These are phyloP conservation scores for Erodium trifolium DNA, from an alignment of 441 rosid genomes.

Conservation along the genomic window DNA sequence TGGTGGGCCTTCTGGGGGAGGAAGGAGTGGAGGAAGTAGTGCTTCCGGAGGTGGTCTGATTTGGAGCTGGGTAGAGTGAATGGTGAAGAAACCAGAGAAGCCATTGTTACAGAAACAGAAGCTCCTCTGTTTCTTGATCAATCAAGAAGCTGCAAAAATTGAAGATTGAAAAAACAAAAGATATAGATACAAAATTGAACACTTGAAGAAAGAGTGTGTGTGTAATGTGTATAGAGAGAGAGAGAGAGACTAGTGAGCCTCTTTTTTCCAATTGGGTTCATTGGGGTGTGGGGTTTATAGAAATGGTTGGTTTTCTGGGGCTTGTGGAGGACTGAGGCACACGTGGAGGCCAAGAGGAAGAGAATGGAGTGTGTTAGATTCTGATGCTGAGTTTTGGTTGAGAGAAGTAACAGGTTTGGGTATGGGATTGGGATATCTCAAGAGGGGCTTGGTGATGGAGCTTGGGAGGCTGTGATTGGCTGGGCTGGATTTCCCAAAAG, in stretches of 20 bases:
- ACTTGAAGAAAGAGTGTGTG: not conserved
- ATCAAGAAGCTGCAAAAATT: not conserved
- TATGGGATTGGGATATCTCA: conserved; percentile 25
- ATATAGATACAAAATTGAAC: too few species aligned
- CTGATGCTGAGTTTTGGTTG: conserved; percentile 9
- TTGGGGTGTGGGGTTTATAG: conserved; percentile 10
- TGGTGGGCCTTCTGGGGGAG: conserved; percentile 45
- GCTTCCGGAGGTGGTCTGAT: conserved; percentile 61
- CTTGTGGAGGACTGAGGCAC: not conserved
- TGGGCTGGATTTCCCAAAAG: conserved; percentile 38
- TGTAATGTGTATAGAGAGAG: too few species aligned
- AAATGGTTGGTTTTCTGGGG: not conserved
- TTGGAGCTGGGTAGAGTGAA: conserved; percentile 58
- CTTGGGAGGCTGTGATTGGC: conserved; percentile 52
- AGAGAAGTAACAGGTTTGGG: conserved; percentile 41
- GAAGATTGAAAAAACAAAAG: not conserved
- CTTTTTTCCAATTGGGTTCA: not conserved
- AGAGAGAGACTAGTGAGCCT: not conserved
- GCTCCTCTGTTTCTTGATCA: not conserved
- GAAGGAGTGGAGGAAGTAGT: conserved; percentile 69
- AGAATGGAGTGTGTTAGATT: conserved; percentile 12
- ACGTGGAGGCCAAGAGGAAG: conserved; percentile 4
- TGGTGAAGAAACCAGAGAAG: conserved; percentile 63
- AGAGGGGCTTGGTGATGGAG: conserved; percentile 30
- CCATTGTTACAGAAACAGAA: conserved; percentile 34